Conservation (phyloP, 2,329 filamentous ascomycete species). For the Curvularia sp. region DNA sequence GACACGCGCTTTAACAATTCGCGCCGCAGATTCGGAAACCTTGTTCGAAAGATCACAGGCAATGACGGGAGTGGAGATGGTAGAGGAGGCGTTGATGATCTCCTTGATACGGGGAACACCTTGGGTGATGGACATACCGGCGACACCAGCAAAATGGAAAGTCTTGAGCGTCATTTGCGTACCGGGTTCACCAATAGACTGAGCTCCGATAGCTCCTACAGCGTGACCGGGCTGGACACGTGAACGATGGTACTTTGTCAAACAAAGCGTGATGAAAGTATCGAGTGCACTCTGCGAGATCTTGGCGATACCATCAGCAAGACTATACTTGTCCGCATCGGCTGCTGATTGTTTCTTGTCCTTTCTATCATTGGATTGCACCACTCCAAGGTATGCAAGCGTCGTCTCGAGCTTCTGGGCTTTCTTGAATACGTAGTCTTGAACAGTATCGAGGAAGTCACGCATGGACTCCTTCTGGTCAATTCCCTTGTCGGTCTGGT, state of each 20-base stretch:
- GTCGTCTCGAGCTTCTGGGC: constrained; percentile 67
- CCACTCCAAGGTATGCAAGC: constrained; percentile 37
- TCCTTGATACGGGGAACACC: constrained; percentile 99
- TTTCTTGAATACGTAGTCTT: constrained; percentile 71
- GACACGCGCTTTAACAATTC: constrained; percentile 89
- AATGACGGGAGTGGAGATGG: constrained; percentile 94
- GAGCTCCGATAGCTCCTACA: constrained; percentile 93
- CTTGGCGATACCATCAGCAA: constrained; percentile 78
- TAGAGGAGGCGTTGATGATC: constrained; percentile 97
- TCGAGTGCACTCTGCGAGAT: constrained; percentile 77
- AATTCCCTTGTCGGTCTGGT: constrained; percentile 67
- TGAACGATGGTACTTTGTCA: constrained; percentile 89
- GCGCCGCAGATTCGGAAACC: constrained; percentile 77
- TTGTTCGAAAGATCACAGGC: constrained; percentile 82
- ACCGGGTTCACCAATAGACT: constrained; percentile 97
- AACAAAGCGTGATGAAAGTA: constrained; percentile 79
- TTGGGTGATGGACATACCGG: constrained; percentile 98
- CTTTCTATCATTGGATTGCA: constrained; percentile 22
- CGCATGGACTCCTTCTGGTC: constrained; percentile 74
- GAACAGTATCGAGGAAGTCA: constrained; percentile 80
- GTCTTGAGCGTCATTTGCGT: constrained; percentile 99
- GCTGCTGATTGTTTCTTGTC: constrained; percentile 28
- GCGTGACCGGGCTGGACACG: constrained; percentile 94
- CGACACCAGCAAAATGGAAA: constrained; percentile 99
- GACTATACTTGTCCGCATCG: constrained; percentile 47